phyloP scores from a whole-genome alignment of 148 eudicot species.

The Fagopyrum tataricum region DNA sequence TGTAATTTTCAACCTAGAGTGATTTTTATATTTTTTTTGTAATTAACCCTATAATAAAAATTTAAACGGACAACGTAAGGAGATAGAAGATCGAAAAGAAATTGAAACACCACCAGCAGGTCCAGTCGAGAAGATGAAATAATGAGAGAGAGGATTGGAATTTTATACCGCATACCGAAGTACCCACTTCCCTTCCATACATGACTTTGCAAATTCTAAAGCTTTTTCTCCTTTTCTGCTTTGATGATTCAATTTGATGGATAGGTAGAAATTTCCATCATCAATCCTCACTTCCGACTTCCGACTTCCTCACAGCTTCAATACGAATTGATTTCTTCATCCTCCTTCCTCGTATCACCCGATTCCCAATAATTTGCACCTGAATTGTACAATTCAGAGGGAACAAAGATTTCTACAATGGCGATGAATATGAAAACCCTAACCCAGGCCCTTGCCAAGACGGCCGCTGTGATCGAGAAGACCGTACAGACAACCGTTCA shows the following conservation, averaged over 20 bases:
- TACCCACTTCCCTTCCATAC: neutral
- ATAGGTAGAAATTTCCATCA: conserved; percentile 3
- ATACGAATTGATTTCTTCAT: neutral
- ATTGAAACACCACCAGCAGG: neutral
- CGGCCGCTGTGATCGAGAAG: conserved; percentile 90
- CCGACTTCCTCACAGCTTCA: neutral
- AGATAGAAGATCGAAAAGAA: neutral
- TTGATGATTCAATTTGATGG: neutral
- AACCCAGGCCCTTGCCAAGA: conserved; percentile 89
- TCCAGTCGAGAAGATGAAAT: neutral
- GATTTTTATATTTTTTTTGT: too few relatives aligned
- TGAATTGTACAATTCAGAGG: neutral
- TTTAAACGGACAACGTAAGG: too few relatives aligned
- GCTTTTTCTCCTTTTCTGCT: neutral
- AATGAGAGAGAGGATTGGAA: neutral
- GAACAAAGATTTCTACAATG: conserved; percentile 26
- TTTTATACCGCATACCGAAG: neutral
- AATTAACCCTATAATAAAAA: too few relatives aligned
- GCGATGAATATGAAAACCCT: conserved; percentile 85
- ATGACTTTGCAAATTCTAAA: neutral
- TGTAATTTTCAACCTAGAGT: too few relatives aligned
- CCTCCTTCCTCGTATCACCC: neutral
- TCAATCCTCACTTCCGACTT: neutral
- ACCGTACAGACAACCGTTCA: conserved; percentile 85
- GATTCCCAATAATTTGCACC: neutral